phyloP scores from a whole-genome alignment of 2,329 filamentous ascomycete genomes.

The Colletotrichum coccodes region DNA sequence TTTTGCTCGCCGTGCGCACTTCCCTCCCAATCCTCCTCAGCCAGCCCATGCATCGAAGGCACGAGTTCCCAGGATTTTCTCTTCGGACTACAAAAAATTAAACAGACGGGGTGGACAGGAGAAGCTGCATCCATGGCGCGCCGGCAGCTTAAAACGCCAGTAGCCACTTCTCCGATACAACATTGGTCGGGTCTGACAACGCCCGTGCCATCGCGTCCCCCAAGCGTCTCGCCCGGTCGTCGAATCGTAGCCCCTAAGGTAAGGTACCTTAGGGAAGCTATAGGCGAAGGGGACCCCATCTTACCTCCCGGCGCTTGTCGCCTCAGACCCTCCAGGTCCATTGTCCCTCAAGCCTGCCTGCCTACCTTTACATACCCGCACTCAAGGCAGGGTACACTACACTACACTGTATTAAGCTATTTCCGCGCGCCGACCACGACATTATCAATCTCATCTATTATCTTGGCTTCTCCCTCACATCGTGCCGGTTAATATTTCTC shows the following conservation, averaged over 20 bases:
- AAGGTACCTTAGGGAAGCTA: neutral
- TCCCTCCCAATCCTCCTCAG: neutral
- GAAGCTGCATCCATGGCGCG: conserved; percentile 6
- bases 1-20: too few relatives aligned
- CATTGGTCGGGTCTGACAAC: conserved; percentile 22
- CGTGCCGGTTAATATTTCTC: conserved; percentile 12
- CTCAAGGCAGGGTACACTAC: neutral
- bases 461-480: conserved; percentile 24
- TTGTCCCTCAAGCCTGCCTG: conserved; percentile 5
- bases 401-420: neutral
- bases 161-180: conserved; percentile 27
- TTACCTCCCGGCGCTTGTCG: neutral
- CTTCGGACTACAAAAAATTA: too few relatives aligned
- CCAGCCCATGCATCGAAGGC: too few relatives aligned
- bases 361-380: neutral
- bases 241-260: conserved; percentile 9
- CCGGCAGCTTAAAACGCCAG: conserved; percentile 23
- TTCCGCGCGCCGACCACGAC: conserved; percentile 2
- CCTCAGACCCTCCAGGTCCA: conserved; percentile 26
- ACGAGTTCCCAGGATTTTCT: too few relatives aligned
- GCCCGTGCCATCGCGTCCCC: conserved; percentile 16
- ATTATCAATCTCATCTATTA: conserved; percentile 33
- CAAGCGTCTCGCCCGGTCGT: conserved; percentile 12
- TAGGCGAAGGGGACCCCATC: neutral
- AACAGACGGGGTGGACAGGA: neutral